Evolutionary conservation across 2,329 filamentous ascomycete species (phyloP).

Genomic region (Talaromyces rugulosus): DNA sequence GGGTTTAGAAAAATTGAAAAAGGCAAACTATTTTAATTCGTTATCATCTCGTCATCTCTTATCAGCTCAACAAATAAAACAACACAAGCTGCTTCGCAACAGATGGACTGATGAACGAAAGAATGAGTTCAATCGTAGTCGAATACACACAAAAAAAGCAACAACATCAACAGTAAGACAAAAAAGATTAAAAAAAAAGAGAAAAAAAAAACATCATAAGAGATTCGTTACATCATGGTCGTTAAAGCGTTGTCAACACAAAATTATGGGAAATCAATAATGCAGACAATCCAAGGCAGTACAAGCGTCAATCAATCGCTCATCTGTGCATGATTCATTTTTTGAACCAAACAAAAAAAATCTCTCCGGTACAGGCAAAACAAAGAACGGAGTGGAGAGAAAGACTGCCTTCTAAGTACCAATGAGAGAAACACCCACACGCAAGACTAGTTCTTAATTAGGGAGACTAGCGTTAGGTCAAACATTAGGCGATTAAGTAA

Average conservation of each 20-base stretch:
- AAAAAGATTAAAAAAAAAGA: background rate
- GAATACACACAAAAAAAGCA: background rate
- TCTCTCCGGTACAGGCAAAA: background rate
- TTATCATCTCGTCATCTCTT: constrained; percentile 14
- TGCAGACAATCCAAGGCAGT: constrained; percentile 4
- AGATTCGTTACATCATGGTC: constrained; percentile 22
- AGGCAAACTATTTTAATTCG: constrained; percentile 6
- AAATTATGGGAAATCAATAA: background rate
- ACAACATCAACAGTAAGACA: background rate
- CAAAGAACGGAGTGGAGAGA: background rate
- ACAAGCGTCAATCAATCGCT: background rate
- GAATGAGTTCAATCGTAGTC: background rate
- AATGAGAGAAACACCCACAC: constrained; percentile 10
- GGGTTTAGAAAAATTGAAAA: background rate
- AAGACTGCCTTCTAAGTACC: constrained; percentile 13
- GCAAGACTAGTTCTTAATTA: constrained; percentile 12
- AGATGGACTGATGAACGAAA: constrained; percentile 7
- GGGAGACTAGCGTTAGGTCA: constrained; percentile 5
- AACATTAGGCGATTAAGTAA: constrained; percentile 13
- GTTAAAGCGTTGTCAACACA: constrained; percentile 13
- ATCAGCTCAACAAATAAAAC: background rate
- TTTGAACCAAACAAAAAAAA: background rate
- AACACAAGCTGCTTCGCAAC: constrained; percentile 5
- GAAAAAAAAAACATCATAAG: constrained; percentile 9
- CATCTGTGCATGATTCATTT: background rate